Percentiles rank a stretch among this genome's conserved stretches.
Evolutionary conservation across 129 eudicot genomes (phyloP).

Genomic region (Lonicera japonica): DNA sequence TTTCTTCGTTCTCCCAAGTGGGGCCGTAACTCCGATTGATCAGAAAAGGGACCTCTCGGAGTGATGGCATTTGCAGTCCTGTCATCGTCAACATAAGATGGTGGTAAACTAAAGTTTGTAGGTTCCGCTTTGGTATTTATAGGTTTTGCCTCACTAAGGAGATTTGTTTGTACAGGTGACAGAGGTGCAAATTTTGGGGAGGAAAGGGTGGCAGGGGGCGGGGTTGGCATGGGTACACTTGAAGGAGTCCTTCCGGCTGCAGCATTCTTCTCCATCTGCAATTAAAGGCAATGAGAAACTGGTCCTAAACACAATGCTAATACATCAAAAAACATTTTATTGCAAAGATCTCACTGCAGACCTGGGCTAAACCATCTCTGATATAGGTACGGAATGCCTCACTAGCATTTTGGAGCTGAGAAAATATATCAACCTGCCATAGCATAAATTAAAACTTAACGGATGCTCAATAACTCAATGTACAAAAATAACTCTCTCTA

Average conservation of each 20-base stretch:
- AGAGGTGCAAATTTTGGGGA: slow-evolving; percentile 76
- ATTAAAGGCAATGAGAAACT: not conserved
- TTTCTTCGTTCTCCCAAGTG: slow-evolving; percentile 48
- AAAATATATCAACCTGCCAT: slow-evolving; percentile 85
- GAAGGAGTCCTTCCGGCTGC: slow-evolving; percentile 99
- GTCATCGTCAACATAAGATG: slow-evolving; percentile 66
- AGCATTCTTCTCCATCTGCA: slow-evolving; percentile 96
- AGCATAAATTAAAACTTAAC: not conserved
- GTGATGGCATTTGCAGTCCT: slow-evolving; percentile 25
- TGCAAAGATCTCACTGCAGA: slow-evolving; percentile 15
- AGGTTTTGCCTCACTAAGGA: slow-evolving; percentile 48
- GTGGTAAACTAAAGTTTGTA: slow-evolving; percentile 73
- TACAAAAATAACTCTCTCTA: not conserved
- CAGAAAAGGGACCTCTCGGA: too few species aligned
- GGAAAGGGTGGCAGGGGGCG: slow-evolving; percentile 80
- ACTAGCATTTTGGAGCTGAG: slow-evolving; percentile 97
- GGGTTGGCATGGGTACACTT: slow-evolving; percentile 87
- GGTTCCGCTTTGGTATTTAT: slow-evolving; percentile 53
- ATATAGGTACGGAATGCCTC: slow-evolving; percentile 97
- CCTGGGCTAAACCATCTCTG: slow-evolving; percentile 99
- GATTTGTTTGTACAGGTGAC: slow-evolving; percentile 81
- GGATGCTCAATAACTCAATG: not conserved
- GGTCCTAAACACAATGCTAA: not conserved
- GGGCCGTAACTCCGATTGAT: slow-evolving; percentile 36
- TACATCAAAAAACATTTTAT: not conserved